These are phyloP conservation scores for Penicillium manginii DNA, from an alignment of 495 filamentous ascomycete species.

Conservation along the genomic window DNA sequence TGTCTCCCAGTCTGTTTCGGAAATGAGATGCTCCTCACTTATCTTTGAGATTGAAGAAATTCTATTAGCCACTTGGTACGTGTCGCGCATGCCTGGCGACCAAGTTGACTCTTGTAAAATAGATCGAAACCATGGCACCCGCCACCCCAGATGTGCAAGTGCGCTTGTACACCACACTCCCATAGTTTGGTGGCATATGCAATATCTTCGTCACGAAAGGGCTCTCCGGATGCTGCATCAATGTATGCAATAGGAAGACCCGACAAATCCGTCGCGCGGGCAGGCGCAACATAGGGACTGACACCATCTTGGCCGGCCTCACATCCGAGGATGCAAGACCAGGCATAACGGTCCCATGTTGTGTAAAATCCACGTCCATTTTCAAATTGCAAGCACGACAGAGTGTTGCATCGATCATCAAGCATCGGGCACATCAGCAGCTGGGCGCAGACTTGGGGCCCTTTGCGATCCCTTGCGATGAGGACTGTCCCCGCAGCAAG, in stretches of 20 bases:
- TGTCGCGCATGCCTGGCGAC: no score
- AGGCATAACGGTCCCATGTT: neutral
- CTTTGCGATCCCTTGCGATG: neutral
- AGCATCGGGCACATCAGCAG: neutral
- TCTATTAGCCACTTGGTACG: no score
- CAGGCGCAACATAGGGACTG: neutral
- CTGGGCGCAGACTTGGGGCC: neutral
- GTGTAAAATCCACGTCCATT: neutral
- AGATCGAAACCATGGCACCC: neutral
- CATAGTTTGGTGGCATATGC: neutral
- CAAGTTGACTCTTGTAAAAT: neutral
- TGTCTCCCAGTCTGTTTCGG: no score
- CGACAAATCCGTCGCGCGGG: neutral
- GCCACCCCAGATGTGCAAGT: neutral
- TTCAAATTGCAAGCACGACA: neutral
- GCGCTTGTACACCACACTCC: neutral
- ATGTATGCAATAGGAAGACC: neutral
- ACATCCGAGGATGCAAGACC: neutral
- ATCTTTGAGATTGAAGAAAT: no score
- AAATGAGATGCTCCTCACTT: no score
- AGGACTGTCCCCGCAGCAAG: neutral
- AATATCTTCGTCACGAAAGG: neutral
- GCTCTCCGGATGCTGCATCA: neutral
- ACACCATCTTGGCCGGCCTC: neutral
- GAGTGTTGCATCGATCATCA: neutral